Evolutionary conservation across 176 grass and related monocot species (phyloP), one percentile per base, ranked within the genome.

Genomic region (Juncus effusus): DNA sequence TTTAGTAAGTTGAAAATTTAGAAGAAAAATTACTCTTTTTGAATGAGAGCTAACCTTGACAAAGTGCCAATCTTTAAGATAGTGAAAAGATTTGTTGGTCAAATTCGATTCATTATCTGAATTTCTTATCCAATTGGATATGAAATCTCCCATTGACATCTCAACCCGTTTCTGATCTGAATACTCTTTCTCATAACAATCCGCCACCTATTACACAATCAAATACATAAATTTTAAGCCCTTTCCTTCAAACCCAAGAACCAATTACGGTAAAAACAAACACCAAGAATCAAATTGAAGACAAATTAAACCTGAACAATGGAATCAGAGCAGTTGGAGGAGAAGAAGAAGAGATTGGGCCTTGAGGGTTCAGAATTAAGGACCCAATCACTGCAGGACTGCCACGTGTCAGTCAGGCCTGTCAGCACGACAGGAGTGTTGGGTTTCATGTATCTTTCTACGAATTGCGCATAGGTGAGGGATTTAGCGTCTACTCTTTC

Each of bases 1-100:
- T 37, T 73, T 8, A 74, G 60, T 54, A 41, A 47, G 19, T 57
- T 35, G 67, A 3, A 41, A 49, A 11, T 15, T 47, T 1, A 60
- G 40, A 14, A 12, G 3, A 36, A 39, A 49, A 41, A 66, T 7
- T 42, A 39, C 3, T n/a, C 40, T 19, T 35, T 1, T 16, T 63
- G 57, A 59, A 45, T 13, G 11, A 40, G 10, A 58, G 10, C 54
- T 53, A 13, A 96, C 93, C 82, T 91, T 91, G 51, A 83, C 79
- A 73, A 96, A 96, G 83, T 96, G 87, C 87, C 93, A 96, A 68
- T 96, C 87, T 81, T 91, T 96, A 53, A 96, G 87, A 51, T 96
- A 96, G 4, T 83, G 64, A 45, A 86, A 66, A 45, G 87, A 77
- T 5, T 67, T 49, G 56, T 79, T 36, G 3, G 36, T 81, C 42